phyloP scores from a whole-genome alignment of 768 basidiomycete species.

The Boletus bicolor region DNA sequence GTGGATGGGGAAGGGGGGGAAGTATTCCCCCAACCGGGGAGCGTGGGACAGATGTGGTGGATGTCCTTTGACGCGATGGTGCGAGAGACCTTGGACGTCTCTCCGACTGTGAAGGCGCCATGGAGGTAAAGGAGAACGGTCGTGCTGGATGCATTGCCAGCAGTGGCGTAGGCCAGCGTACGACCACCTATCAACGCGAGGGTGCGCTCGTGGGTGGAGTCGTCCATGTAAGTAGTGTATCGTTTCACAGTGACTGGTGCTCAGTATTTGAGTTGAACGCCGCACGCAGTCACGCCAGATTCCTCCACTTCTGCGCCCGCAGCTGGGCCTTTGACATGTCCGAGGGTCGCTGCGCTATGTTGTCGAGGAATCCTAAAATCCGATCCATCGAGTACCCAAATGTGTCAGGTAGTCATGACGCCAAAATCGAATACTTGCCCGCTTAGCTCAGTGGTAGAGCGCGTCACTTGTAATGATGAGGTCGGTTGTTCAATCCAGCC shows the following conservation, averaged over 20 bases:
- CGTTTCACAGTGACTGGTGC: neutral
- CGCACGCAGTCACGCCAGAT: neutral
- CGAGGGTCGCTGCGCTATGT: neutral
- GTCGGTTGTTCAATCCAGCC: conserved; percentile 47
- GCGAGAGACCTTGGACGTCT: conserved; percentile 34
- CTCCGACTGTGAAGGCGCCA: conserved; percentile 52
- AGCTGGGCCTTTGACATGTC: neutral
- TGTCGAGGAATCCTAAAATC: too few species aligned
- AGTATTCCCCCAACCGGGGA: conserved; percentile 58
- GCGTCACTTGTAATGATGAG: conserved; percentile 45
- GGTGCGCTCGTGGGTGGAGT: conserved; percentile 7
- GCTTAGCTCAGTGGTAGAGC: conserved; percentile 47
- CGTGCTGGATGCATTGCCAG: conserved; percentile 47
- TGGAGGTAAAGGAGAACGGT: conserved; percentile 53
- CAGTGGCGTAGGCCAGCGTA: conserved; percentile 51
- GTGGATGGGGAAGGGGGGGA: conserved; percentile 36
- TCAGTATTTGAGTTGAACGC: neutral
- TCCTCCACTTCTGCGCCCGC: neutral
- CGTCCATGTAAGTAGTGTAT: conserved; percentile 1
- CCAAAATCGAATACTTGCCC: conserved; percentile 7
- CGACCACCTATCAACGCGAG: conserved; percentile 38
- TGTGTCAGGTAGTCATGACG: neutral
- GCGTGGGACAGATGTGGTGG: conserved; percentile 49
- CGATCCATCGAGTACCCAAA: too few species aligned
- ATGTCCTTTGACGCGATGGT: conserved; percentile 38